Conservation (phyloP, 805 yeast species). For the Kurtzmaniella fragi region DNA sequence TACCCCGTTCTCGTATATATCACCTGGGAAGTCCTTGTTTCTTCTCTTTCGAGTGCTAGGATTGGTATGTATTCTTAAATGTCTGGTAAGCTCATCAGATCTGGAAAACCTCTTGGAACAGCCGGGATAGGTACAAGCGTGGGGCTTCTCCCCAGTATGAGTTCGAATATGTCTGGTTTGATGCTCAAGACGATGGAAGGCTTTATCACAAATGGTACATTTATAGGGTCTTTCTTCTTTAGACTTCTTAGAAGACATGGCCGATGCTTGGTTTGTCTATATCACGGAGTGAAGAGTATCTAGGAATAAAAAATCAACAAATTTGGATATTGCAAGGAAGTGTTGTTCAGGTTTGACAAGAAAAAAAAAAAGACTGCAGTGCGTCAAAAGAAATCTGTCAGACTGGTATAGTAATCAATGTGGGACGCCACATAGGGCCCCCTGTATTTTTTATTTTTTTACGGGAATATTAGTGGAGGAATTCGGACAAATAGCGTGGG, state of each 20-base stretch:
- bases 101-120: constrained; percentile 77
- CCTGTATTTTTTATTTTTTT: too few relatives aligned
- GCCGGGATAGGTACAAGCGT: constrained; percentile 78
- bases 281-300: neutral
- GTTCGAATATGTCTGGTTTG: constrained; percentile 89
- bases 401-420: too few relatives aligned
- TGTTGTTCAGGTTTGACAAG: too few relatives aligned
- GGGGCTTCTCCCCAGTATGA: constrained; percentile 92
- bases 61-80: constrained; percentile 71
- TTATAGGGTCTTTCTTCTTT: constrained; percentile 63
- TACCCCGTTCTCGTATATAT: neutral
- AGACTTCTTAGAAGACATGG: constrained; percentile 9
- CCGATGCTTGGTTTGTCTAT: neutral
- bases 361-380: too few relatives aligned
- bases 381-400: too few relatives aligned
- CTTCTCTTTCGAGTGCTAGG: constrained; percentile 42
- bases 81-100: constrained; percentile 83
- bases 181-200: constrained; percentile 85
- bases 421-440: too few relatives aligned
- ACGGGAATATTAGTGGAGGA: too few relatives aligned
- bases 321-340: too few relatives aligned
- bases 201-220: constrained; percentile 79
- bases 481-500: too few relatives aligned
- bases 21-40: constrained; percentile 15
- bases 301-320: too few relatives aligned